phyloP scores from a whole-genome alignment of 1,284 basidiomycete species.

The Ustilago vetiveriae region DNA sequence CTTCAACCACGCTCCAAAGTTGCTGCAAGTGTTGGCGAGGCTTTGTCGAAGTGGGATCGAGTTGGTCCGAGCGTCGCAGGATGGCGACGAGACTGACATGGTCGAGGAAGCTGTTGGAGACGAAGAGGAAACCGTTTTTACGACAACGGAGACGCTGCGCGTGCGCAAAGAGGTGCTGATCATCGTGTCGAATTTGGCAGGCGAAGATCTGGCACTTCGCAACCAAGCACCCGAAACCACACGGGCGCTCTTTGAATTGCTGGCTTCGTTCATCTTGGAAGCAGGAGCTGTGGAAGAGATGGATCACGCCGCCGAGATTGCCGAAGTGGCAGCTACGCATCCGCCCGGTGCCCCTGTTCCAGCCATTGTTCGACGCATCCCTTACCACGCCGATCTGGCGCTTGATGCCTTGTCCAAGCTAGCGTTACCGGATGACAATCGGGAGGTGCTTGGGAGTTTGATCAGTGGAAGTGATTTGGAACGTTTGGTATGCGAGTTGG shows the following conservation, averaged over 20 bases:
- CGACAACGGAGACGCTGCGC: conserved; percentile 71
- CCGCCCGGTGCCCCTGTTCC: conserved; percentile 27
- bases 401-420: conserved; percentile 84
- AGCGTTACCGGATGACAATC: conserved; percentile 80
- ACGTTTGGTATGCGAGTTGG: conserved; percentile 75
- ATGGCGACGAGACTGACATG: conserved; percentile 9
- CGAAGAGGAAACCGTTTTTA: conserved; percentile 47
- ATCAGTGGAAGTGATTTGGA: conserved; percentile 75
- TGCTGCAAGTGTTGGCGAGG: conserved; percentile 73
- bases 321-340: conserved; percentile 27
- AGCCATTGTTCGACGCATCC: conserved; percentile 58
- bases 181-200: conserved; percentile 77
- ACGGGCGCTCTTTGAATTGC: conserved; percentile 74
- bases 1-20: conserved; percentile 75
- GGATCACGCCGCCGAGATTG: conserved; percentile 69
- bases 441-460: conserved; percentile 75
- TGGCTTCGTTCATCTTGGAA: conserved; percentile 81
- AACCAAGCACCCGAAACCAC: conserved; percentile 69
- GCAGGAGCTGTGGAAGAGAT: conserved; percentile 75
- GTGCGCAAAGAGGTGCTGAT: conserved; percentile 82
- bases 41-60: conserved; percentile 65
- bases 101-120: not conserved
- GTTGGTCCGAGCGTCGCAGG: conserved; percentile 15
- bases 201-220: conserved; percentile 70
- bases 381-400: conserved; percentile 77